Evolutionary conservation across 2,329 filamentous ascomycete genomes (phyloP).

Genomic region (Zarea fungicola): DNA sequence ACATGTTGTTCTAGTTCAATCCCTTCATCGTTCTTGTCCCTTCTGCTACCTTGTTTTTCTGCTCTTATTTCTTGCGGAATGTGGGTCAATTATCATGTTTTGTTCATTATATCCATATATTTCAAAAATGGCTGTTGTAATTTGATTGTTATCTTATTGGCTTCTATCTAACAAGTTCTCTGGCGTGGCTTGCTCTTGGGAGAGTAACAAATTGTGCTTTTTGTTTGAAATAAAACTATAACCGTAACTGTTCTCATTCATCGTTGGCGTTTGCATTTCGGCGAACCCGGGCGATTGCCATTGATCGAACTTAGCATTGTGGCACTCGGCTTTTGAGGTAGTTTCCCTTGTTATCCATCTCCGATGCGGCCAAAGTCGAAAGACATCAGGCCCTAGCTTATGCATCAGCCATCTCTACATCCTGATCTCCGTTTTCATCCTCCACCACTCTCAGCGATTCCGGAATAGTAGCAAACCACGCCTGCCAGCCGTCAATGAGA

Average conservation of each 20-base stretch:
- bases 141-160: conserved; percentile 10
- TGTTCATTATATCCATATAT: conserved; percentile 16
- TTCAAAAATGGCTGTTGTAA: conserved; percentile 15
- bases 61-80: conserved; percentile 9
- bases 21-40: conserved; percentile 11
- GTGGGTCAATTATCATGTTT: conserved; percentile 14
- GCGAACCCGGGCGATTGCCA: too few species aligned
- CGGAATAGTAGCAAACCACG: conserved; percentile 14
- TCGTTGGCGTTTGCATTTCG: too few species aligned
- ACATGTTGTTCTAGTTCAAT: conserved; percentile 9
- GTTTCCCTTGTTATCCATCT: too few species aligned
- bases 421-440: neutral
- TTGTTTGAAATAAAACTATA: too few species aligned
- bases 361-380: too few species aligned
- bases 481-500: conserved; percentile 18
- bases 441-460: neutral
- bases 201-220: too few species aligned
- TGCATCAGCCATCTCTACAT: neutral
- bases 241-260: too few species aligned
- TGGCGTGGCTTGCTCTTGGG: neutral
- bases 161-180: neutral
- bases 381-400: too few species aligned
- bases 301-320: too few species aligned
- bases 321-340: too few species aligned
- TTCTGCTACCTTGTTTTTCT: conserved; percentile 14